phyloP scores from a whole-genome alignment of 164 flowering plant species.

The Aristolochia californica region DNA sequence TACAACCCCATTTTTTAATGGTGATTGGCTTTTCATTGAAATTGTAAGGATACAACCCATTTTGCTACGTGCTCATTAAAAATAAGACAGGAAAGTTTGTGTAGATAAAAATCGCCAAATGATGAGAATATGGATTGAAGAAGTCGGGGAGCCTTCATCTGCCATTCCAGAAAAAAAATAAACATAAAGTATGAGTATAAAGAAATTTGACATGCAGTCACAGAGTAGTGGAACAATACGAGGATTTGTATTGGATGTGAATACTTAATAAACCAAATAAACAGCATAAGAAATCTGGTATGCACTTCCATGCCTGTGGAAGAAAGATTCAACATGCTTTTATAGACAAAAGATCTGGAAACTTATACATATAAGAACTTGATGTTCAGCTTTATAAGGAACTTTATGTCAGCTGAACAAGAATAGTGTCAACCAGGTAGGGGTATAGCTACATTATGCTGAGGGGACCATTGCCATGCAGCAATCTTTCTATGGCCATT shows the following conservation, averaged over 20 bases:
- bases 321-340: too few species aligned
- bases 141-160: constrained; percentile 74
- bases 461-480: too few species aligned
- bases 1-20: not conserved
- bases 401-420: too few species aligned
- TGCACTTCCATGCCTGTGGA: too few species aligned
- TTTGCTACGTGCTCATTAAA: constrained; percentile 57
- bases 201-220: too few species aligned
- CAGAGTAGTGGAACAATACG: too few species aligned
- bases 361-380: too few species aligned
- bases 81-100: constrained; percentile 42
- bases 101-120: constrained; percentile 80
- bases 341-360: too few species aligned
- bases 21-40: not conserved
- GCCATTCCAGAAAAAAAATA: constrained; percentile 6
- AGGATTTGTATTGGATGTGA: not conserved
- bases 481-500: too few species aligned
- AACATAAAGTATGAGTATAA: not conserved
- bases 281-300: not conserved
- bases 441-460: too few species aligned
- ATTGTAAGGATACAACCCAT: constrained; percentile 83
- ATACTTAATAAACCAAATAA: not conserved
- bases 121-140: constrained; percentile 79
- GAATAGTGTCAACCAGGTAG: too few species aligned
- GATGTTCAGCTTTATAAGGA: too few species aligned